Percentiles rank a stretch among this genome's conserved stretches.
Conservation (phyloP, 2,329 filamentous ascomycete genomes). For the Aspergillus japonicus region DNA sequence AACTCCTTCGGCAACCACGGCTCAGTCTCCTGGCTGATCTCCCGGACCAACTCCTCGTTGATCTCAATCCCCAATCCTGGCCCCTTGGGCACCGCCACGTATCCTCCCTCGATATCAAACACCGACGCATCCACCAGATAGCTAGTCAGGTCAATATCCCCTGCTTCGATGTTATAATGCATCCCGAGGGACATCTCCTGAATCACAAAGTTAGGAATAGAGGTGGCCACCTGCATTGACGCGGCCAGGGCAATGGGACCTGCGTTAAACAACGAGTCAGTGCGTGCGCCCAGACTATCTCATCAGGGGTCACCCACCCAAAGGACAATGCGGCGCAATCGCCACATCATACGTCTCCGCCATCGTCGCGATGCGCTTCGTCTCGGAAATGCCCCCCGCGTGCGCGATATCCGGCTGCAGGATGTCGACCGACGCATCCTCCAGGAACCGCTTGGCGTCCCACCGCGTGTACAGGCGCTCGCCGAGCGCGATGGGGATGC, state of each 20-base stretch:
- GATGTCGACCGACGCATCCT: constrained; percentile 67
- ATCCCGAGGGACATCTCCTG: constrained; percentile 79
- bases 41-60: constrained; percentile 66
- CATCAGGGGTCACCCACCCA: constrained; percentile 40
- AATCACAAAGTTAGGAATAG: constrained; percentile 66
- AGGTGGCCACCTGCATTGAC: constrained; percentile 64
- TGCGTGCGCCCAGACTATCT: too few species aligned
- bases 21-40: constrained; percentile 56
- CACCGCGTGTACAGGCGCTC: constrained; percentile 70
- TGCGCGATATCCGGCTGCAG: constrained; percentile 73
- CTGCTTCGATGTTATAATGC: constrained; percentile 68
- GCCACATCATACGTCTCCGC: constrained; percentile 72
- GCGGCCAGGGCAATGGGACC: constrained; percentile 71
- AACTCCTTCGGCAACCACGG: constrained; percentile 69
- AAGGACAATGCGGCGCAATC: constrained; percentile 70
- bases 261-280: background rate
- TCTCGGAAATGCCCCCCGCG: constrained; percentile 70
- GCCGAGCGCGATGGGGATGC: constrained; percentile 67
- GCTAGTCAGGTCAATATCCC: constrained; percentile 62
- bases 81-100: constrained; percentile 59
- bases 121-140: constrained; percentile 65
- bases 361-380: constrained; percentile 67
- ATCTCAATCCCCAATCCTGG: constrained; percentile 68
- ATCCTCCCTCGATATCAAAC: constrained; percentile 66
- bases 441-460: constrained; percentile 71